Evolutionary conservation across 1,284 basidiomycete genomes (phyloP), one percentile per base, ranked within the genome.

Genomic region (Macrocybe sp.): DNA sequence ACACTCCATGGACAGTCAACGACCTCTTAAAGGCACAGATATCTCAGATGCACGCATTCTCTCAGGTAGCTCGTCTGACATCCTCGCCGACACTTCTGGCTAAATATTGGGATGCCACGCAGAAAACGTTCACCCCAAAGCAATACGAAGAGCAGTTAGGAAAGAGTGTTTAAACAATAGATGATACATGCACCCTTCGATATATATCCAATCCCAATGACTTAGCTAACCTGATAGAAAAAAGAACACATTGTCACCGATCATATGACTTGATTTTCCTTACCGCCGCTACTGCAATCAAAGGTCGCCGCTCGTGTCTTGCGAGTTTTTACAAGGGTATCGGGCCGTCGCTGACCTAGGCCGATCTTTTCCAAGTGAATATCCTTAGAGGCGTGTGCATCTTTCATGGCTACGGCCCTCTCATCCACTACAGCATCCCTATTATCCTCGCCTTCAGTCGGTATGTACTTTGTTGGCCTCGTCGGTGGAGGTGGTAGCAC

Each of bases 41-140:
- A 49, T 70, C 83, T 0, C 76, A 84, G 51, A 83, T 91, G 76
- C 88, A 91, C 57, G 89, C 88, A 3, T 91, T 91, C 64, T 89
- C 88, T 7, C 88, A 91, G 80, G 89, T 88, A 53, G 47, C 68
- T 48, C 11, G 14, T 31, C 7, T 22, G 34, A 16, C 16, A 7
- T 37, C 11, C 11, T 37, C 11, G 4, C 35, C 16, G 28, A 31
- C 9, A 10, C 7, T 35, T 38, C 36, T 10, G 42, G 4, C 3
- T 42, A 22, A 28, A 36, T 8, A 31, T 31, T 11, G 34, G 37
- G 32, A 35, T 43, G 41, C 49, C 10, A 52, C 54, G 16, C 28
- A 89, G 86, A 89, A 83, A 82, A 83, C 84, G 2, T 79, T 83
- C 51, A 89, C 88, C 7, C 85, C 81, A 6, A 72, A 76, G 55